Evolutionary conservation across 1,284 basidiomycete species (phyloP), one percentile per base, ranked within the genome.

Genomic region (Ceratobasidium theobromae): DNA sequence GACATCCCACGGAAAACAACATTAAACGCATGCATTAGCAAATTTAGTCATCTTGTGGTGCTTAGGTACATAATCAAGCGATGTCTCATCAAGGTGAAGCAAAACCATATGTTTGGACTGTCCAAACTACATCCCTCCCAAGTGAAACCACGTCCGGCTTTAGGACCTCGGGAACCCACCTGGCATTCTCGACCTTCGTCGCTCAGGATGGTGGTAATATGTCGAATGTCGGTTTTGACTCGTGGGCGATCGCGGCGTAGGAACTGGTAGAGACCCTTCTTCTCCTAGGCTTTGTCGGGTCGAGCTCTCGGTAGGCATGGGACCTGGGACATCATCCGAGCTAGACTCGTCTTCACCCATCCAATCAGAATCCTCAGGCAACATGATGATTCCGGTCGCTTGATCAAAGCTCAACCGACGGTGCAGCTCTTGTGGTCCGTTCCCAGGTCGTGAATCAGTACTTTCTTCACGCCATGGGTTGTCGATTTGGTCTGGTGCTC

Each of bases 361-460:
- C 88, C 89, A 91, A 40, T 84, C 82, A 51, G 82, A 87, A 71
- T 86, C 83, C 54, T 92, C 90, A 0, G 91, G 90, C 1, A 95
- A 76, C 79, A 87, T 87, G 68, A 94, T 94, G 43, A 93, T 87
- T 0, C 92, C 93, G 1, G 87, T 87, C 2, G 84, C 88, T 64
- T 84, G 84, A 72, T 92, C 89, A 69, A 87, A 91, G 76, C 88
- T 91, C 60, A 92, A 75, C 6, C 87, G 81, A 72, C 88, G 86
- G 51, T 77, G 72, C 67, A 27, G 74, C 70, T 69, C 75, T 45
- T 45, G 43, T 11, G 43, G 18, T 9, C 43, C 43, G 18, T 9
- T 45, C 18, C 9, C 18, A 45, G 43, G 71, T 74, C 55, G 55
- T 65, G 67, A 45, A 12, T 40, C 66, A 11, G 53, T 30, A 35